Evolutionary conservation across 2,329 filamentous ascomycete species (phyloP), one percentile per base, ranked within the genome.

Genomic region (Exophiala sp.): DNA sequence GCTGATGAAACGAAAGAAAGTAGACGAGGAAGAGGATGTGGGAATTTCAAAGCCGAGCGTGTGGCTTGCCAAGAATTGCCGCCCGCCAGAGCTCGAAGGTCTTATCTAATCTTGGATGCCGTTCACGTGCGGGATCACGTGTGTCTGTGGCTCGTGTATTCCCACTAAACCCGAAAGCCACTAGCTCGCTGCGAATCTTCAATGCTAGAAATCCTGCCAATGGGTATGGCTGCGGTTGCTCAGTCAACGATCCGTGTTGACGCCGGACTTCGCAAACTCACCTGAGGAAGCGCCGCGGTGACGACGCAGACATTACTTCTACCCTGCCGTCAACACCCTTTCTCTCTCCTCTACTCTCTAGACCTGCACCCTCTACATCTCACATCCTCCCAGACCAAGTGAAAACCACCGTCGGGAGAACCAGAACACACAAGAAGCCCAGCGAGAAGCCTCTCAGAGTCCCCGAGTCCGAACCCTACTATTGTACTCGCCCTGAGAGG

Each of bases 371-470:
- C 22, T 21, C 29, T 32, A 46, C 38, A 51, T 30, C 6, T 13
- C 46, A 45, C 32, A 39, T 27, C 24, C 37, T 34, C 38, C 21
- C 39, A 35, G 45, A 35, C 41, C 32, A 40, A 24, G 18, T 37
- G 37, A 18, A 42, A 40, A 38, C 34, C 27, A 39, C 22, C 43
- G n/a, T 37, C 16, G 47, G 37, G 30, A 46, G 24, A 19, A 35
- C 14, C 27, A 53, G 55, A 45, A 43, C 30, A 46, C 48, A 48
- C 44, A 47, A 22, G 30, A 45, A 51, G 40, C 30, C 56, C 51
- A 53, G 23, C 54, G 49, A 58, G 55, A 56, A 59, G 52, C 52
- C 55, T 59, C 52, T 57, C 52, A 52, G 55, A 49, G 48, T n/a
- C 30, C 41, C 52, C 34, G 34, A 56, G 47, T 46, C 40, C 50